These are phyloP conservation scores for Phytopythium litorale DNA, from an alignment of 352 stramenopile genomes.

Conservation along the genomic window DNA sequence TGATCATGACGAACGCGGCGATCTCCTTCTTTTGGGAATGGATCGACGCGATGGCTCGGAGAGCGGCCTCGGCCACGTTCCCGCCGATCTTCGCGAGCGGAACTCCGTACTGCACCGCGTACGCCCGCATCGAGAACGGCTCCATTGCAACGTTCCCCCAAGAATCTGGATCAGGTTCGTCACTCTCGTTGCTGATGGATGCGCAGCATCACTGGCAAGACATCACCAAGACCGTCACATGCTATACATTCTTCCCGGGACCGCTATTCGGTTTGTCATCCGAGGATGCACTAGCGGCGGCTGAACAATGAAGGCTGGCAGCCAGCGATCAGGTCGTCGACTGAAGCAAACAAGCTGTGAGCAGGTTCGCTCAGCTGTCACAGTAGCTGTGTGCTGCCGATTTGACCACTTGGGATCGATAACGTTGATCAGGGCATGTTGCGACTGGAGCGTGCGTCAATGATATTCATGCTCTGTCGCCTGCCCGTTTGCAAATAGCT, in stretches of 20 bases:
- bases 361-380: no score
- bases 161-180: neutral
- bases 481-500: no score
- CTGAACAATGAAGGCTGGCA: neutral
- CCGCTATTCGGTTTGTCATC: neutral
- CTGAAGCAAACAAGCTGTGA: neutral
- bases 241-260: neutral
- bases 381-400: no score
- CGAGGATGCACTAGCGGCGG: neutral
- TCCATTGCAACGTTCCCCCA: neutral
- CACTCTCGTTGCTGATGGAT: conserved; percentile 1
- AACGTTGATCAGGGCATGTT: no score
- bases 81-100: neutral
- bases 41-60: conserved; percentile 14
- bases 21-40: conserved; percentile 21
- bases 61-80: neutral
- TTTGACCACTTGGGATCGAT: no score
- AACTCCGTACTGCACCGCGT: conserved; percentile 2
- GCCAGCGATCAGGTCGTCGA: neutral
- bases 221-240: neutral
- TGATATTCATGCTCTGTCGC: no score
- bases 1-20: conserved; percentile 14
- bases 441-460: no score
- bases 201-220: neutral
- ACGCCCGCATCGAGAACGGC: conserved; percentile 1